Evolutionary conservation across 305 asterid species (phyloP), one percentile per base, ranked within the genome.

Genomic region (Solanum hybrid): DNA sequence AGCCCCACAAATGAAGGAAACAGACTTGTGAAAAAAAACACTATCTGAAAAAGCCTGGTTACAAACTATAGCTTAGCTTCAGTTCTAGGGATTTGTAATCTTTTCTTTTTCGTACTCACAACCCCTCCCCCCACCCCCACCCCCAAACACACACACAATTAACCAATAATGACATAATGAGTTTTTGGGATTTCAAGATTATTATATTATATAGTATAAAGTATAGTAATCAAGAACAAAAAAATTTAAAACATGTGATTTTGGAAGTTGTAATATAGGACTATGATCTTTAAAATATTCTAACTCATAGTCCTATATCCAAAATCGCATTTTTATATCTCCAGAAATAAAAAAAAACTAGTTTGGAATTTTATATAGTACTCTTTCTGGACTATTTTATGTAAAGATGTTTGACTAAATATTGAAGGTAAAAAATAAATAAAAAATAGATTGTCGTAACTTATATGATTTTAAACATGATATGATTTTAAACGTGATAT

Each of bases 1-100:
- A 87, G 89, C 89, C 89, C 89, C 89, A 88, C 89, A 77, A 77
- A 40, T 31, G 75, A 60, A 87, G 76, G 31, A 87, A 45, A 73
- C 84, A 38, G 73, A 75, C 84, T 73, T 24, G 17, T 69, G 76
- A 4, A 24, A 36, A 31, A 37, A 26, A 71, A 19, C 36, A 69
- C 84, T 81, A 38, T 87, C 82, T 87, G 84, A 72, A 87, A 87
- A 72, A 72, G 69, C 89, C 80, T 87, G 84, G 64, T 81, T 88
- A 88, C 86, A 88, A 35, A 88, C 86, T 88, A 78, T 78, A 88
- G 86, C 89, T 88, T 88, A 78, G 26, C 86, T 88, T 51, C 78
- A 88, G 86, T 88, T 88, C 64, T 88, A 4, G 89, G 89, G 89
- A 78, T 88, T 88, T 88, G 89, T 34, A 56, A 78, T 69, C 42